Evolutionary conservation across 2,329 filamentous ascomycete genomes (phyloP).

Genomic region (Neopestalotiopsis sp.): DNA sequence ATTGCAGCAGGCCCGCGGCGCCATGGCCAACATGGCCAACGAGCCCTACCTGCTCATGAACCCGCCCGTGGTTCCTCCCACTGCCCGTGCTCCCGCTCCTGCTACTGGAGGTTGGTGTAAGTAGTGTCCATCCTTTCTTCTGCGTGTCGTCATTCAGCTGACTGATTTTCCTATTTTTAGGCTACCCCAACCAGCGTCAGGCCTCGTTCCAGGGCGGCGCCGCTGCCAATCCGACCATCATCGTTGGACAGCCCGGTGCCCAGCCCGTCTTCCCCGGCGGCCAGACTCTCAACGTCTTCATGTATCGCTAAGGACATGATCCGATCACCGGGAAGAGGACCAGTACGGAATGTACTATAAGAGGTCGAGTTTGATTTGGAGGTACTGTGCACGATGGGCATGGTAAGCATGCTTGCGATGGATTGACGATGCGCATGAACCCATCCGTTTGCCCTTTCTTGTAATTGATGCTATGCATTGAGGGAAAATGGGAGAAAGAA

Average conservation of each 20-base stretch:
- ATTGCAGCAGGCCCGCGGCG: background rate
- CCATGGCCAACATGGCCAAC: background rate
- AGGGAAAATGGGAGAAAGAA: no score
- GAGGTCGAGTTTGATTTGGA: background rate
- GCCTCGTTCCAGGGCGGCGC: slow-evolving; percentile 9
- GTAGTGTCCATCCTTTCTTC: background rate
- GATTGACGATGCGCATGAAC: no score
- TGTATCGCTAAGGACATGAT: slow-evolving; percentile 1
- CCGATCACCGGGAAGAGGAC: no score
- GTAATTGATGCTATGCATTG: no score
- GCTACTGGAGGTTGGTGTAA: slow-evolving; percentile 16
- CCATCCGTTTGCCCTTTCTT: no score
- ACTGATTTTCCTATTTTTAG: background rate
- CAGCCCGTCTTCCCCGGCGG: background rate
- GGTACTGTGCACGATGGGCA: background rate
- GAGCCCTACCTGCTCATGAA: slow-evolving; percentile 11
- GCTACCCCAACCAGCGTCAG: slow-evolving; percentile 13
- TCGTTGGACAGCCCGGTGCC: background rate
- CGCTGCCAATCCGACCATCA: slow-evolving; percentile 11
- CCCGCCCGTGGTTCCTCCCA: slow-evolving; percentile 4
- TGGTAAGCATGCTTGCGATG: no score
- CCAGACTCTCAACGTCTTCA: background rate
- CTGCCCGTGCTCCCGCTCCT: background rate
- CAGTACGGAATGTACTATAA: no score
- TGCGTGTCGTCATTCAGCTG: background rate